These are phyloP conservation scores for Russula earlei DNA, from an alignment of 768 basidiomycete genomes.

Conservation along the genomic window DNA sequence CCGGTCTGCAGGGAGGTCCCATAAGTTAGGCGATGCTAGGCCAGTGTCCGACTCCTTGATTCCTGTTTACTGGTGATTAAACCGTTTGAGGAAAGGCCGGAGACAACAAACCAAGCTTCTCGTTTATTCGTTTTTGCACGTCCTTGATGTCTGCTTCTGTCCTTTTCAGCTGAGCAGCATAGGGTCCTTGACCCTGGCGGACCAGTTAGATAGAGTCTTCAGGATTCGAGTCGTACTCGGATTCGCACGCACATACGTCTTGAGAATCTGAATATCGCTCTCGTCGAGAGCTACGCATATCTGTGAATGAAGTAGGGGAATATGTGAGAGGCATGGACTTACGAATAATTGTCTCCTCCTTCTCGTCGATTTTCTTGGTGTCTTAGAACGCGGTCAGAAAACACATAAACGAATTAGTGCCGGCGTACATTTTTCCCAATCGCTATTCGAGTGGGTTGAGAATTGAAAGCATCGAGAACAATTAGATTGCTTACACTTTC, in stretches of 20 bases:
- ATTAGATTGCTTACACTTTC: constrained; percentile 67
- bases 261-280: constrained; percentile 96
- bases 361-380: constrained; percentile 78
- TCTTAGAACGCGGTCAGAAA: constrained; percentile 35
- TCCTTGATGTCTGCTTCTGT: constrained; percentile 90
- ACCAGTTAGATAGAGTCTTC: constrained; percentile 1
- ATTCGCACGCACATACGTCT: constrained; percentile 72
- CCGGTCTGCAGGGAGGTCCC: constrained; percentile 92
- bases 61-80: constrained; percentile 34
- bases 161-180: constrained; percentile 79
- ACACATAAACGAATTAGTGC: neutral
- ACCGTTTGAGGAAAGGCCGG: neutral
- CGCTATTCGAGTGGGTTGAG: constrained; percentile 39
- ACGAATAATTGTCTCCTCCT: constrained; percentile 83
- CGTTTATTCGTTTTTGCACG: constrained; percentile 94
- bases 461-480: neutral
- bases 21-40: constrained; percentile 90
- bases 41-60: constrained; percentile 99
- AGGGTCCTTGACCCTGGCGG: constrained; percentile 92
- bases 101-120: constrained; percentile 71
- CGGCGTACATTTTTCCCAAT: constrained; percentile 95
- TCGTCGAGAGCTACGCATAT: constrained; percentile 73
- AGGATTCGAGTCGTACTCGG: too few species aligned
- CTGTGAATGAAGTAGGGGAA: constrained; percentile 10
- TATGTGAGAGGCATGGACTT: neutral